These are phyloP conservation scores for Pseudogymnoascus pannorum DNA, from an alignment of 2,329 filamentous ascomycete genomes.

Conservation along the genomic window DNA sequence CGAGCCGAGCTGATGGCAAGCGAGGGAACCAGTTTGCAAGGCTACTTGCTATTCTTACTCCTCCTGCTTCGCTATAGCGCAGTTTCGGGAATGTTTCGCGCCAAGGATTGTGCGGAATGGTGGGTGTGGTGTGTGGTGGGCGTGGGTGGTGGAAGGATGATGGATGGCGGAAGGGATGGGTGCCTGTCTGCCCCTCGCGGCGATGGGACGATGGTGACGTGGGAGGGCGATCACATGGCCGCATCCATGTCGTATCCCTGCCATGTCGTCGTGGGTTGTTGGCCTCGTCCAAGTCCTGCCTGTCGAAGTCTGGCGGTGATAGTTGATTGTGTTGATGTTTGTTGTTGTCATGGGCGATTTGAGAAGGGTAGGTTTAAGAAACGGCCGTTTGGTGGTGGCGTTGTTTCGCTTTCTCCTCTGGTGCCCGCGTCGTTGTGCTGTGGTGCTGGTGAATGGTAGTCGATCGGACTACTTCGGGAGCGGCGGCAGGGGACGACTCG, in stretches of 20 bases:
- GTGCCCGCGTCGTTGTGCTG: background rate
- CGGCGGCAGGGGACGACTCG: constrained; percentile 56
- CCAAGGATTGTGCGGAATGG: background rate
- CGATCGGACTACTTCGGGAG: constrained; percentile 46
- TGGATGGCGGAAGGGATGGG: background rate
- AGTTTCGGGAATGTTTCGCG: background rate
- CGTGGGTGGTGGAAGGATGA: background rate
- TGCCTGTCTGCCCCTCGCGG: background rate
- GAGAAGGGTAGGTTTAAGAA: background rate
- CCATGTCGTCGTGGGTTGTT: background rate
- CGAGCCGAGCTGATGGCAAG: background rate
- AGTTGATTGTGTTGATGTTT: background rate
- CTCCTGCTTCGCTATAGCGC: background rate
- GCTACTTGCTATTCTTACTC: background rate
- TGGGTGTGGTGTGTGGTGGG: background rate
- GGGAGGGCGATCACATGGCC: background rate
- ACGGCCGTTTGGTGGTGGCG: background rate
- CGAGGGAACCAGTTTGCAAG: background rate
- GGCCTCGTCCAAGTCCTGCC: background rate
- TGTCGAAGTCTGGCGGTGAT: background rate
- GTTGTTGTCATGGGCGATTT: background rate
- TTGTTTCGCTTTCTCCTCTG: background rate
- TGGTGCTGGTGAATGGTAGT: background rate
- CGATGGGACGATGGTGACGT: background rate
- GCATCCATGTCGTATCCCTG: background rate